Conservation (phyloP, 176 grass and related monocot genomes). For the Urochloa ruziziensis region DNA sequence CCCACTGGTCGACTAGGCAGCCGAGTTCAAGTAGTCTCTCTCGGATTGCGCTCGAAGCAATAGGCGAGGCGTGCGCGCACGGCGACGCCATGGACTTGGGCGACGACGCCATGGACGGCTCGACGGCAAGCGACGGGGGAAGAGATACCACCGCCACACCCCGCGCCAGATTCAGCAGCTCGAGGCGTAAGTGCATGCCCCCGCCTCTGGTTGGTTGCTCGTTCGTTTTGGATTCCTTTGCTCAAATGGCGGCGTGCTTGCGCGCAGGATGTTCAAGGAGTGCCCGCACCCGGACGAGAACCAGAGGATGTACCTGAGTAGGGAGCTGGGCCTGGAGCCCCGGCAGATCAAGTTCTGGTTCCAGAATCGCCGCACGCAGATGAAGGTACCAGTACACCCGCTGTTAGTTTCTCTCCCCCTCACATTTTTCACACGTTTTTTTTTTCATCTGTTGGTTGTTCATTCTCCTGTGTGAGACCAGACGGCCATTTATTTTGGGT, state of each 20-base stretch:
- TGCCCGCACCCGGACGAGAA: conserved; percentile 97
- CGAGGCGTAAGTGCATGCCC: conserved; percentile 82
- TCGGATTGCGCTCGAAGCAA: conserved; percentile 12
- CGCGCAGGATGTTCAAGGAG: conserved; percentile 84
- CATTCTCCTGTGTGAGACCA: not conserved
- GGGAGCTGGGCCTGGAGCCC: conserved; percentile 76
- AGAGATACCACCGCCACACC: conserved; percentile 93
- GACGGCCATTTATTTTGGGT: not conserved
- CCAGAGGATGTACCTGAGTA: conserved; percentile 87
- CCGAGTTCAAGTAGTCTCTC: no score
- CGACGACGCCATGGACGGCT: conserved; percentile 43
- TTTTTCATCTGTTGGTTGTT: no score
- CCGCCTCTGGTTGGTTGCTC: not conserved
- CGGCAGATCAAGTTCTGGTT: conserved; percentile 99
- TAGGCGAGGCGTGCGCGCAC: not conserved
- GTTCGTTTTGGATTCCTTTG: not conserved
- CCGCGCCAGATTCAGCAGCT: conserved; percentile 96
- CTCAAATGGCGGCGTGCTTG: not conserved
- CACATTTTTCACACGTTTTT: no score
- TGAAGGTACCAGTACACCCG: no score
- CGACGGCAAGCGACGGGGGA: conserved; percentile 71
- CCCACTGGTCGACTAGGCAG: no score
- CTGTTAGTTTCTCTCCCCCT: no score
- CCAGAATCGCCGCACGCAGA: conserved; percentile 94
- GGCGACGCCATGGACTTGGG: conserved; percentile 74